Base-by-base conservation (phyloP, 2,329 filamentous ascomycete genomes). In the Colletotrichum spaethianum region DNA sequence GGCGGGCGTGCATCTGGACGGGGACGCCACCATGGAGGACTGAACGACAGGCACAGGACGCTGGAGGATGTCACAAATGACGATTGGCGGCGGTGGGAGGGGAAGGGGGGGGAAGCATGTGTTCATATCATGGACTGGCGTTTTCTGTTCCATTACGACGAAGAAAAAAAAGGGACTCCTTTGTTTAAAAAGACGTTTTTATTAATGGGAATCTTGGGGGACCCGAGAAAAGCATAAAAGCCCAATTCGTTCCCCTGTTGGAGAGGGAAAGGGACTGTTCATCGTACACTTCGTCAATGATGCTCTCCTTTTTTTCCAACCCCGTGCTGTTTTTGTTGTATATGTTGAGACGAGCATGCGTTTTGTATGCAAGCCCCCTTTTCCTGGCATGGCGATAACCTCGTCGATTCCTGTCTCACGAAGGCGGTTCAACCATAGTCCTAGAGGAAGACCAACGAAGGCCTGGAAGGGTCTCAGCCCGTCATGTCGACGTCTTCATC, bases 401-500 rank as follows among this genome's bases (percentile, higher is more conserved):
- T 40, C n/a, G 16, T 40, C 14, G 36, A 18, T 11, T 18, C n/a
- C 20, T 38, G 20, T 2, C 8, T 23, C 16, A 23, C 20, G 6
- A 26, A 14, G 44, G n/a, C 16, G 59, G 42, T 44, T 16, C 18
- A 62, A 28, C 5, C 4, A 59, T 4, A 14, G 11, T 52, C 7
- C 6, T 18, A 4, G 28, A 14, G 26, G 26, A 52, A 36, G 31
- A 36, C 20, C 8, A 23, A 7, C 11, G 31, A 16, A 18, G 44
- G 23, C 7, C 33, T 0, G 36, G 36, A n/a, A 26, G 46, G 20
- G 23, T 7, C 33, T 79, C 85, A 89, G 59, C 86, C 88, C 40
- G 82, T 85, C 91, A 93, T 93, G 64, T 88, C 83, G 40, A 92
- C 87, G 77, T 92, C 90, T 11, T 80, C 83, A 72, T 89, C 86